A percentile compares a stretch with the other conserved stretches of the same genome.
These are phyloP conservation scores for Coniella lustricola DNA, from an alignment of 2,329 filamentous ascomycete genomes.

Conservation along the genomic window DNA sequence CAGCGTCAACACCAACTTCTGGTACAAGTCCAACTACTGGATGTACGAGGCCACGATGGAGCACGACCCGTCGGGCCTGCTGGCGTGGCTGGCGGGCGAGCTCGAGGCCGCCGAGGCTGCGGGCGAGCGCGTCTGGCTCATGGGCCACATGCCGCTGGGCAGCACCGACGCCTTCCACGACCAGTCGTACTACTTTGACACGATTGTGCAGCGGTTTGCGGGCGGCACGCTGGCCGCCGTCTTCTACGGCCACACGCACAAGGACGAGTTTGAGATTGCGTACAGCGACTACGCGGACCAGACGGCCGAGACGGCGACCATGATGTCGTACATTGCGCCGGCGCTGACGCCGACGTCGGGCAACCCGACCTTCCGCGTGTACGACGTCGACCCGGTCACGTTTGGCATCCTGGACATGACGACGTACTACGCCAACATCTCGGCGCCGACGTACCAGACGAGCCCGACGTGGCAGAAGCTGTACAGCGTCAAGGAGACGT, in stretches of 20 bases:
- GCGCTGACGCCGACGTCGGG: slow-evolving; percentile 49
- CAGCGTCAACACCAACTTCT: slow-evolving; percentile 53
- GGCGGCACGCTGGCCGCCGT: slow-evolving; percentile 45
- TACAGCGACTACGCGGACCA: slow-evolving; percentile 41
- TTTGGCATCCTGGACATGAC: slow-evolving; percentile 48
- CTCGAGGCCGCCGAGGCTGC: slow-evolving; percentile 45
- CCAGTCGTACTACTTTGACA: slow-evolving; percentile 40
- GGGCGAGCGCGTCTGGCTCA: slow-evolving; percentile 47
- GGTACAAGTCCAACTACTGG: slow-evolving; percentile 52
- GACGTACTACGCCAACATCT: slow-evolving; percentile 48
- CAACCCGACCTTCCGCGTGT: slow-evolving; percentile 51
- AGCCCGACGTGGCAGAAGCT: slow-evolving; percentile 47
- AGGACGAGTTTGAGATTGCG: slow-evolving; percentile 48
- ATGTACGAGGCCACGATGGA: slow-evolving; percentile 44
- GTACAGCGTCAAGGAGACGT: slow-evolving; percentile 49
- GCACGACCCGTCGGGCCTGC: slow-evolving; percentile 43
- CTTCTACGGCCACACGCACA: slow-evolving; percentile 50
- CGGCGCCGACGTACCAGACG: slow-evolving; percentile 34
- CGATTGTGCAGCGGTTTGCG: slow-evolving; percentile 46
- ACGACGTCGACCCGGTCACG: slow-evolving; percentile 50
- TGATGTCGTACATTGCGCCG: slow-evolving; percentile 47
- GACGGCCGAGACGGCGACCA: slow-evolving; percentile 35
- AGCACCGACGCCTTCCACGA: slow-evolving; percentile 44
- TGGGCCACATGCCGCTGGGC: slow-evolving; percentile 51
- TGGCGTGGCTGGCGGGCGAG: slow-evolving; percentile 47